Evolutionary conservation across 495 filamentous ascomycete genomes (phyloP).

Genomic region (Cercophora newfieldiana): DNA sequence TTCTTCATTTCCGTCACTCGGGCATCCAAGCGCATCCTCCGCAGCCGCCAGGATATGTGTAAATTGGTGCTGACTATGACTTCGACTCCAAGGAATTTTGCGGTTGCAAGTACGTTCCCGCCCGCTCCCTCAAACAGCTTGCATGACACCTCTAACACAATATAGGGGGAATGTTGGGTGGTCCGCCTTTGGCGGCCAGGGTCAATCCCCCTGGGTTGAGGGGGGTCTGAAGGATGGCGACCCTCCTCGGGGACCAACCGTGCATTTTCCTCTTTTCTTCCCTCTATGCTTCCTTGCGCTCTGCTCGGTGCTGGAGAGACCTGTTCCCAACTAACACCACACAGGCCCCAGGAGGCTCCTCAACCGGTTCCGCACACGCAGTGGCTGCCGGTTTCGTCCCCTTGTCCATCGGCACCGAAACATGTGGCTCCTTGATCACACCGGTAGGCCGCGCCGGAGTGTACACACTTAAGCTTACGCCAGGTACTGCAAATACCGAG

Average conservation of each 20-base stretch:
- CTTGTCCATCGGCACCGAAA: not conserved
- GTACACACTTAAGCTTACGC: not conserved
- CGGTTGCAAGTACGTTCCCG: not conserved
- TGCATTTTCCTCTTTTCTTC: too few relatives aligned
- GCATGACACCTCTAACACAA: not conserved
- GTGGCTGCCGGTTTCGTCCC: conserved; percentile 2
- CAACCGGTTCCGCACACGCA: not conserved
- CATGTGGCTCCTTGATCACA: not conserved
- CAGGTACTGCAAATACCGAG: not conserved
- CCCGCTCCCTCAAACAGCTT: not conserved
- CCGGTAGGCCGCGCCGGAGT: not conserved
- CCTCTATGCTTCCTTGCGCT: too few relatives aligned
- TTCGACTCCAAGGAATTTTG: not conserved
- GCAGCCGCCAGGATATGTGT: too few relatives aligned
- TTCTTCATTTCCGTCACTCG: too few relatives aligned
- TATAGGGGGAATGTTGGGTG: not conserved
- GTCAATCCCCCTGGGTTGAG: not conserved
- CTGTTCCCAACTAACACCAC: too few relatives aligned
- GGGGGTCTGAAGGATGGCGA: conserved; percentile 1
- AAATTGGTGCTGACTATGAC: too few relatives aligned
- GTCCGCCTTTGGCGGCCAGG: not conserved
- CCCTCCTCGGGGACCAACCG: not conserved
- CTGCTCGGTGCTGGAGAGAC: not conserved
- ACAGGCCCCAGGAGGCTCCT: not conserved
- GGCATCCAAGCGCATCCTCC: too few relatives aligned